Evolutionary conservation across 1,284 basidiomycete species (phyloP), one percentile per base, ranked within the genome.

Genomic region (Cyathus olla): DNA sequence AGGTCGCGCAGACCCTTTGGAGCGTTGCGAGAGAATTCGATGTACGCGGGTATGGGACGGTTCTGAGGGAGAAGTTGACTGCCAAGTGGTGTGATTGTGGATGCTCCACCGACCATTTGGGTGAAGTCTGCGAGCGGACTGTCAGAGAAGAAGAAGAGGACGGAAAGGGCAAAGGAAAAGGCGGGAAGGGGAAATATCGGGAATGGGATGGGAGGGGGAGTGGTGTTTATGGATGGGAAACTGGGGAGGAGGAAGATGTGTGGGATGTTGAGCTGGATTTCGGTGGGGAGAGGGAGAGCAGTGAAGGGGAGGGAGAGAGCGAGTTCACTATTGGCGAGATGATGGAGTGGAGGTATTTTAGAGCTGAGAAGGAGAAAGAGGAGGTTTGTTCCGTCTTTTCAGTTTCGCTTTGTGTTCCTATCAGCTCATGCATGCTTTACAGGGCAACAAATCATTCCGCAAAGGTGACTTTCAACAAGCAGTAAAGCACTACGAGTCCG

Each of bases 31-130:
- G 82, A 51, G 90, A 92, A 68, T 91, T 91, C 62, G 88, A 91
- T 66, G 87, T 90, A 3, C 81, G 87, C 37, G 90, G 90, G 10
- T 92, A 91, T 64, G 90, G 90, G 1, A 76, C 81, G n/a, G 85
- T 90, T 11, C 74, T 92, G 35, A 78, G 89, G 27, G 90, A 92
- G 66, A 92, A 92, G 72, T 72, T 92, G 54, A 88, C 85, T 11
- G 83, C 79, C 3, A 91, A 91, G 65, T 92, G 90, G 90, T 92
- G 90, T 68, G 89, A 91, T 61, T 91, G 90, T 73, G 90, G 90
- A 2, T 92, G 90, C 71, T 91, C 89, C 55, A 91, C 89, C 31
- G 90, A 91, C 71, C 90, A 91, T 68, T 76, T 92, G 17, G 87
- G 89, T 1, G 90, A 91, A 71, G 90, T 91, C 15, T 91, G 90